A percentile compares a stretch with the other conserved stretches of the same genome.
phyloP scores from a whole-genome alignment of 2,329 filamentous ascomycete species.

The Tricladium varicosporioides region DNA sequence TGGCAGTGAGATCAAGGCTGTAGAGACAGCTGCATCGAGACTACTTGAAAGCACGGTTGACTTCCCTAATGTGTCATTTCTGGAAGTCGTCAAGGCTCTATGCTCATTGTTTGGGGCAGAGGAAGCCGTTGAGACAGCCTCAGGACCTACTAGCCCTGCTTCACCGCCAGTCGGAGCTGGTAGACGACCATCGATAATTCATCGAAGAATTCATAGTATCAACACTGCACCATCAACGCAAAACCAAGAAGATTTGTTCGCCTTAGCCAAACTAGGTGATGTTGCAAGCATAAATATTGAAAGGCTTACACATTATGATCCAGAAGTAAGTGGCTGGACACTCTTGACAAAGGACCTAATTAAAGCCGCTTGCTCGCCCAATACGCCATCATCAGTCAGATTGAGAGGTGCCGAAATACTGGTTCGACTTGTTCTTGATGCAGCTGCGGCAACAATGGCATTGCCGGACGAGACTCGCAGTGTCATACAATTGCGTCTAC shows the following conservation, averaged over 20 bases:
- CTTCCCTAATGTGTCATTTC: conserved; percentile 80
- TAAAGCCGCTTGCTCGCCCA: conserved; percentile 46
- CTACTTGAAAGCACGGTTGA: conserved; percentile 90
- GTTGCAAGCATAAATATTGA: conserved; percentile 72
- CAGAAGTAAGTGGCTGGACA: conserved; percentile 73
- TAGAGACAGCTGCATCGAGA: conserved; percentile 81
- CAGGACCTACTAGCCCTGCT: conserved; percentile 27
- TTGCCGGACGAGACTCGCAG: conserved; percentile 51
- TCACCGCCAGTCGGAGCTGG: conserved; percentile 20
- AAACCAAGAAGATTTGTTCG: conserved; percentile 63
- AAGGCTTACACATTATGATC: conserved; percentile 66
- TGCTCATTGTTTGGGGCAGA: conserved; percentile 62
- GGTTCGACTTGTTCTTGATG: conserved; percentile 55
- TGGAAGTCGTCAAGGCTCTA: conserved; percentile 72
- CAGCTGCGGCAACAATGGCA: conserved; percentile 53
- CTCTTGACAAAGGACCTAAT: conserved; percentile 58
- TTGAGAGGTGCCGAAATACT: conserved; percentile 64
- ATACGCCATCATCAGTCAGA: conserved; percentile 51
- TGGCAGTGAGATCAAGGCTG: conserved; percentile 77
- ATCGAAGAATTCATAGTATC: conserved; percentile 43
- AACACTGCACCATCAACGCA: conserved; percentile 47
- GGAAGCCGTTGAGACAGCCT: conserved; percentile 18
- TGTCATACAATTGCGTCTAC: conserved; percentile 68
- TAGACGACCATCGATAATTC: conserved; percentile 28
- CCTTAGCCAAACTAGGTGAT: conserved; percentile 71